phyloP scores from a whole-genome alignment of 805 yeast species.

The Lachancea nothofagi region DNA sequence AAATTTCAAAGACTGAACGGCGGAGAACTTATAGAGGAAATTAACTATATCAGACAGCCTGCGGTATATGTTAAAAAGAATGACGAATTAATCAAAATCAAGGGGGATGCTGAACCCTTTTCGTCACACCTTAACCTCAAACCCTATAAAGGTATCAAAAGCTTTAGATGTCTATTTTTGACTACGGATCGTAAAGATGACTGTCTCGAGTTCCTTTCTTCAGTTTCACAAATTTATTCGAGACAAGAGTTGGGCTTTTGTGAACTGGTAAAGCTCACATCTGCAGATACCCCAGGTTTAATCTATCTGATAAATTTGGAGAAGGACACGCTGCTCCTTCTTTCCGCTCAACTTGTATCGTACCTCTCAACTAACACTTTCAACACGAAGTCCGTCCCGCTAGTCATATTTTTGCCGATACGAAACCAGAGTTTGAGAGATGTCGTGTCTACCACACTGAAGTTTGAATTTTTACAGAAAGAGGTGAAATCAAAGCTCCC shows the following conservation, averaged over 20 bases:
- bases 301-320: conserved; percentile 27
- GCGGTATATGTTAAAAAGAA: conserved; percentile 29
- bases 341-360: conserved; percentile 42
- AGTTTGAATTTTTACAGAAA: conserved; percentile 44
- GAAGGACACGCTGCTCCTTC: conserved; percentile 44
- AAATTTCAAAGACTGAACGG: conserved; percentile 26
- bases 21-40: conserved; percentile 21
- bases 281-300: conserved; percentile 27
- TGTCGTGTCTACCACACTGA: conserved; percentile 40
- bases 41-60: conserved; percentile 25
- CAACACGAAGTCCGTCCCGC: conserved; percentile 24
- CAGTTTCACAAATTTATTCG: conserved; percentile 30
- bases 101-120: conserved; percentile 45
- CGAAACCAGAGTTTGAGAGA: conserved; percentile 34
- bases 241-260: conserved; percentile 34
- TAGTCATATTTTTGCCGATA: conserved; percentile 29
- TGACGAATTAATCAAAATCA: conserved; percentile 36
- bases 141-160: conserved; percentile 46
- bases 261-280: conserved; percentile 28
- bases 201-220: conserved; percentile 28
- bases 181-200: conserved; percentile 28
- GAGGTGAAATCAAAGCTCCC: conserved; percentile 31
- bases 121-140: conserved; percentile 57
- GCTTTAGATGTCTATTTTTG: conserved; percentile 48
- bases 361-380: conserved; percentile 30